Conservation (phyloP, 179 eudicot genomes). For the Gypsophila paniculata region DNA sequence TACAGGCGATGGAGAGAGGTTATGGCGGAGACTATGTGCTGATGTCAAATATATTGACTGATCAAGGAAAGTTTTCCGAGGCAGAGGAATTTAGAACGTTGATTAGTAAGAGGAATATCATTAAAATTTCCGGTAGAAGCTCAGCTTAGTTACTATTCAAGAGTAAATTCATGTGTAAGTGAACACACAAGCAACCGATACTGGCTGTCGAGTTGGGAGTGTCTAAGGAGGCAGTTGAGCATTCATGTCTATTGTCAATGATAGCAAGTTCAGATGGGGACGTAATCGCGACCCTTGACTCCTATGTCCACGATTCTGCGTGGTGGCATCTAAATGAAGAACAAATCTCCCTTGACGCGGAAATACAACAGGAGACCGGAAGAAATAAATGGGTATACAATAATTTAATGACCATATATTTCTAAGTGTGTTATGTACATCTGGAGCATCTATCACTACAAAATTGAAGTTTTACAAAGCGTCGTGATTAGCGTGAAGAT, state of each 20-base stretch:
- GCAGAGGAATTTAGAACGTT: conserved; percentile 43
- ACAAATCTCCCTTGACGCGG: neutral
- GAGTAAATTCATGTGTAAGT: no score
- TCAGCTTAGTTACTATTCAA: no score
- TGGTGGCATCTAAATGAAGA: no score
- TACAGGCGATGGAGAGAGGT: conserved; percentile 49
- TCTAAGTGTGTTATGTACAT: conserved; percentile 18
- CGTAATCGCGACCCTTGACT: no score
- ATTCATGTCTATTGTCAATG: no score
- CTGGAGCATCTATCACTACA: conserved; percentile 6
- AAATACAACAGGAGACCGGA: neutral
- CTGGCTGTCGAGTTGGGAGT: no score
- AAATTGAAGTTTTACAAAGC: conserved; percentile 7
- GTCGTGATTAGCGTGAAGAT: neutral
- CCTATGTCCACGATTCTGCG: no score
- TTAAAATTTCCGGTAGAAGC: conserved; percentile 43
- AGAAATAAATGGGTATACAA: neutral
- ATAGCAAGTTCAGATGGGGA: neutral
- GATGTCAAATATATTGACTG: conserved; percentile 49
- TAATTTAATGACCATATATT: neutral
- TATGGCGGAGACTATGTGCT: conserved; percentile 73
- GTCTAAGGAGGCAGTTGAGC: no score
- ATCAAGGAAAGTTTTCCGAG: conserved; percentile 45
- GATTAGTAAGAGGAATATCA: conserved; percentile 40
- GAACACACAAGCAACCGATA: neutral